These are phyloP conservation scores for Trichophyton verrucosum DNA, from an alignment of 2,329 filamentous ascomycete species.

Conservation along the genomic window DNA sequence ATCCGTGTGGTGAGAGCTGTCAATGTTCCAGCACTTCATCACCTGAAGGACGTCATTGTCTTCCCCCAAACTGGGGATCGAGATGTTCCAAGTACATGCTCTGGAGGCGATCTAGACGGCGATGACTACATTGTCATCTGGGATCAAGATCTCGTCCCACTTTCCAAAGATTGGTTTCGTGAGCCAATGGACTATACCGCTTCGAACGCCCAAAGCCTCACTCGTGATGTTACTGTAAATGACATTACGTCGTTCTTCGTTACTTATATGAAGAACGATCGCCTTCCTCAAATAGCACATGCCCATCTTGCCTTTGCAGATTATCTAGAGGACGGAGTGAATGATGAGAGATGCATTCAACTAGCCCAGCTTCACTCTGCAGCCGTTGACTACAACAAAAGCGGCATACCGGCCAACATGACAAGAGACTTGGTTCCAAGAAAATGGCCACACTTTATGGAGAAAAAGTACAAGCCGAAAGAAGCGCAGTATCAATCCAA, in stretches of 20 bases:
- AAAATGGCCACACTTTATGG: slow-evolving; percentile 79
- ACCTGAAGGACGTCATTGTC: slow-evolving; percentile 76
- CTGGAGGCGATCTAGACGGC: slow-evolving; percentile 87
- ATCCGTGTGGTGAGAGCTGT: slow-evolving; percentile 78
- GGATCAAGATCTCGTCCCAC: slow-evolving; percentile 63
- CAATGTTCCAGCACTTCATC: slow-evolving; percentile 56
- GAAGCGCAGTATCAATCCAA: slow-evolving; percentile 50
- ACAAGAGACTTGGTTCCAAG: slow-evolving; percentile 46
- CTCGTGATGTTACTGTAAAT: slow-evolving; percentile 53
- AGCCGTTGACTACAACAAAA: slow-evolving; percentile 91
- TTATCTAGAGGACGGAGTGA: slow-evolving; percentile 47
- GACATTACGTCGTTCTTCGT: slow-evolving; percentile 82
- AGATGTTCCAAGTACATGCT: slow-evolving; percentile 86
- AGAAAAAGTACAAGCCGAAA: slow-evolving; percentile 43
- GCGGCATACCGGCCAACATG: slow-evolving; percentile 64
- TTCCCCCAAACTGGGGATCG: slow-evolving; percentile 73
- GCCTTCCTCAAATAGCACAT: slow-evolving; percentile 64
- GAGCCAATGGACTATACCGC: slow-evolving; percentile 65
- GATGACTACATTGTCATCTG: slow-evolving; percentile 94
- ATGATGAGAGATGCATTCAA: slow-evolving; percentile 55
- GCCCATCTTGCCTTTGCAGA: slow-evolving; percentile 74
- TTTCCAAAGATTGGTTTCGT: slow-evolving; percentile 58
- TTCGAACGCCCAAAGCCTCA: slow-evolving; percentile 43
- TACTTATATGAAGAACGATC: slow-evolving; percentile 82
- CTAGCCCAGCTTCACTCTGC: slow-evolving; percentile 74